Percentiles rank a stretch among this genome's conserved stretches.
Conservation (phyloP, 2,329 filamentous ascomycete species). For the Stagonosporopsis cucurbitacearum region DNA sequence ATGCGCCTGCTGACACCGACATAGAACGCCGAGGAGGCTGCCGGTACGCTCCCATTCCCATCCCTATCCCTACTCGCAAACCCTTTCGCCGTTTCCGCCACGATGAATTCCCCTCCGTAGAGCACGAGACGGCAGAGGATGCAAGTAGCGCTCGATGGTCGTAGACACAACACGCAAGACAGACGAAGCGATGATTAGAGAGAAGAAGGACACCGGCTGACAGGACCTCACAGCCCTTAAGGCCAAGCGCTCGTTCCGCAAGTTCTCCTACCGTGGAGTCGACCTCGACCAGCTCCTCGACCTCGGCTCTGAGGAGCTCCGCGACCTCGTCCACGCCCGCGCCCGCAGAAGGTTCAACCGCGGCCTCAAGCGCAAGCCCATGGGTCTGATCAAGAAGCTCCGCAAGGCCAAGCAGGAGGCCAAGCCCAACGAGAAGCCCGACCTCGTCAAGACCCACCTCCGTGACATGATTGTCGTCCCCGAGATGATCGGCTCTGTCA, state of each 20-base stretch:
- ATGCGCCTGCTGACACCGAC: conserved; percentile 31
- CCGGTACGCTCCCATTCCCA: conserved; percentile 61
- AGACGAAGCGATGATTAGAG: conserved; percentile 1
- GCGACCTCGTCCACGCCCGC: conserved; percentile 98
- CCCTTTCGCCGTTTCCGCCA: conserved; percentile 11
- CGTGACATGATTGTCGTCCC: conserved; percentile 99
- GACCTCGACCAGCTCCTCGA: conserved; percentile 99
- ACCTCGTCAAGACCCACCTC: conserved; percentile 98
- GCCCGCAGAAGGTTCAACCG: conserved; percentile 99
- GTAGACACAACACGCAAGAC: conserved; percentile 8
- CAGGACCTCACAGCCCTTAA: conserved; percentile 76
- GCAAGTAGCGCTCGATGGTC: conserved; percentile 4
- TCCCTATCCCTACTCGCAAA: conserved; percentile 15
- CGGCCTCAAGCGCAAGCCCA: conserved; percentile 99
- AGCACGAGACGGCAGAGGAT: conserved; percentile 14
- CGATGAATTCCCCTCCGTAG: conserved; percentile 9
- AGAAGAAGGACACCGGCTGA: conserved; percentile 35
- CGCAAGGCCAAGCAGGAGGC: conserved; percentile 74
- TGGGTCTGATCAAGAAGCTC: conserved; percentile 99
- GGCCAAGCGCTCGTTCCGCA: conserved; percentile 99
- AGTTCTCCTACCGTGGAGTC: conserved; percentile 99
- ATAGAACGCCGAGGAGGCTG: conserved; percentile 96
- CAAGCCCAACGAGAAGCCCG: conserved; percentile 96
- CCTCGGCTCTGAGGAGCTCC: conserved; percentile 97
- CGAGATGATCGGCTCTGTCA: conserved; percentile 99